A percentile compares a stretch with the other conserved stretches of the same genome.
Conservation (phyloP, 2,329 filamentous ascomycete genomes). For the Fusarium continuum region DNA sequence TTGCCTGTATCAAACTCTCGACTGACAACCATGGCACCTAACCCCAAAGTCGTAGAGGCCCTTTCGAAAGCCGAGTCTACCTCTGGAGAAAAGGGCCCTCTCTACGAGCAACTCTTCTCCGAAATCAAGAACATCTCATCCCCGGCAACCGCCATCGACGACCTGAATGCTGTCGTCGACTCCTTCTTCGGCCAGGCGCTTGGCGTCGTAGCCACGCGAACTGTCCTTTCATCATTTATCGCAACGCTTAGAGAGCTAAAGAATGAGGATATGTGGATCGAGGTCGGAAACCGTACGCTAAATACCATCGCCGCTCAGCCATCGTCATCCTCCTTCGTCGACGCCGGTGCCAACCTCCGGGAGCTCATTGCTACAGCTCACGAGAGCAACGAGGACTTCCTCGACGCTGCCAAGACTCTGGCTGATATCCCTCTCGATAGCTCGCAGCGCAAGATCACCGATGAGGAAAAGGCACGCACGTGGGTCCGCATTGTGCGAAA, state of each 20-base stretch:
- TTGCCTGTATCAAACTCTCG: not conserved
- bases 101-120: slow-evolving; percentile 58
- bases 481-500: slow-evolving; percentile 96
- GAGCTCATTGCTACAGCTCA: slow-evolving; percentile 85
- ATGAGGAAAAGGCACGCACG: slow-evolving; percentile 82
- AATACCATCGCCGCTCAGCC: slow-evolving; percentile 68
- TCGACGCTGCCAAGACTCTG: slow-evolving; percentile 78
- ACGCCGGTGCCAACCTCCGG: slow-evolving; percentile 82
- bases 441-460: slow-evolving; percentile 83
- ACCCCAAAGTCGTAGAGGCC: slow-evolving; percentile 54
- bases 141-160: slow-evolving; percentile 53
- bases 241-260: slow-evolving; percentile 67
- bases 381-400: slow-evolving; percentile 83
- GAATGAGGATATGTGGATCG: slow-evolving; percentile 74
- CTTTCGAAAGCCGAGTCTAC: slow-evolving; percentile 53
- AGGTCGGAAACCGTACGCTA: slow-evolving; percentile 79
- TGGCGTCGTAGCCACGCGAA: slow-evolving; percentile 78
- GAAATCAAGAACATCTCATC: slow-evolving; percentile 55
- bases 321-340: slow-evolving; percentile 77
- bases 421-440: slow-evolving; percentile 88
- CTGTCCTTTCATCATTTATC: slow-evolving; percentile 74
- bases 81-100: slow-evolving; percentile 54
- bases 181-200: slow-evolving; percentile 74
- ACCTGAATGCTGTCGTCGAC: slow-evolving; percentile 74
- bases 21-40: slow-evolving; percentile 49